phyloP scores from a whole-genome alignment of 495 filamentous ascomycete species.

The Cercophora newfieldiana region DNA sequence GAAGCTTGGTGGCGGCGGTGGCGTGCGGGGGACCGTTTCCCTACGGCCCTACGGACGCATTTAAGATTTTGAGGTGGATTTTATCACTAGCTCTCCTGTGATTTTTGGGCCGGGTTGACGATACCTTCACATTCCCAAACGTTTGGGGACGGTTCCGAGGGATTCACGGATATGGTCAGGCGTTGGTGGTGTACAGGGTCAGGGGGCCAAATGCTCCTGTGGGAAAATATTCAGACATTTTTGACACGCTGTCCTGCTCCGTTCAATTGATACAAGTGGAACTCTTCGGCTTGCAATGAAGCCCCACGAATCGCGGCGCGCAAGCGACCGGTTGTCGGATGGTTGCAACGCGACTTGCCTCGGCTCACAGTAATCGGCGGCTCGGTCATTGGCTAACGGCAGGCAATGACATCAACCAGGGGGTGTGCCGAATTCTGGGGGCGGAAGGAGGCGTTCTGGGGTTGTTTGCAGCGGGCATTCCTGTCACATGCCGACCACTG shows the following conservation, averaged over 20 bases:
- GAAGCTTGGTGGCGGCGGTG: neutral
- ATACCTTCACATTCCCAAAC: neutral
- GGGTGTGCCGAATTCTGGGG: slow-evolving; percentile 2
- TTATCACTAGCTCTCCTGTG: slow-evolving; percentile 3
- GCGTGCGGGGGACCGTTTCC: neutral
- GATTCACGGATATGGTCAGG: neutral
- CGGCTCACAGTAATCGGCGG: slow-evolving; percentile 2
- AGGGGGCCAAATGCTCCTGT: neutral
- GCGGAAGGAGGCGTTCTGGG: neutral
- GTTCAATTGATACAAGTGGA: neutral
- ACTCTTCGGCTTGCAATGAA: neutral
- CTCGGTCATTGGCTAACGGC: slow-evolving; percentile 15
- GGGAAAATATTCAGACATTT: neutral
- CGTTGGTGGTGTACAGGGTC: slow-evolving; percentile 9
- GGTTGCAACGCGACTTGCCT: slow-evolving; percentile 11
- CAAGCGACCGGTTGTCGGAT: neutral
- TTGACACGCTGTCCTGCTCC: neutral
- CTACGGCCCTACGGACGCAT: neutral
- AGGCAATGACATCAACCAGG: slow-evolving; percentile 18
- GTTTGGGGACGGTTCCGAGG: neutral
- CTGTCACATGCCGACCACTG: slow-evolving; percentile 11
- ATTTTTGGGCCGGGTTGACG: slow-evolving; percentile 4
- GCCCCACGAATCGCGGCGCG: slow-evolving; percentile 5
- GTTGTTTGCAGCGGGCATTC: neutral
- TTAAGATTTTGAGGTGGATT: slow-evolving; percentile 10